Conservation (phyloP, 805 yeast genomes). For the Schizosaccharomyces osmophilus region DNA sequence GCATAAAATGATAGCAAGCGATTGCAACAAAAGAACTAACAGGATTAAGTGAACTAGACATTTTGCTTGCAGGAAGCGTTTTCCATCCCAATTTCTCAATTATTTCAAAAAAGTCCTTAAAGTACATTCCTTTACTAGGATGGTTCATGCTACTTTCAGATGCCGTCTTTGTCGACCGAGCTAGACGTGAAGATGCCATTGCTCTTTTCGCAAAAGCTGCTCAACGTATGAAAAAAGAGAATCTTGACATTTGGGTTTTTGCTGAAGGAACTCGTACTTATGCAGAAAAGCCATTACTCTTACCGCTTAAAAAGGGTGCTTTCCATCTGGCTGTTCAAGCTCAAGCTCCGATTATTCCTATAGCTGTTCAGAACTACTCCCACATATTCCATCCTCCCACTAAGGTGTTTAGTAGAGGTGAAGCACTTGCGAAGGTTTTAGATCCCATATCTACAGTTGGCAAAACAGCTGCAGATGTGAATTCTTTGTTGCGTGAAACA, state of each 20-base stretch:
- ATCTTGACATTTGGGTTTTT: conserved; percentile 66
- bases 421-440: conserved; percentile 40
- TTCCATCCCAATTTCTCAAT: conserved; percentile 80
- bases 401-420: conserved; percentile 51
- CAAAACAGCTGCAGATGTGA: conserved; percentile 46
- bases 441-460: conserved; percentile 57
- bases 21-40: neutral
- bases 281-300: conserved; percentile 35
- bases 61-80: conserved; percentile 51
- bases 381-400: conserved; percentile 36
- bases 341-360: conserved; percentile 67
- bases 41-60: conserved; percentile 31
- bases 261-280: conserved; percentile 96
- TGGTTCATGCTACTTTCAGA: conserved; percentile 87
- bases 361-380: conserved; percentile 69
- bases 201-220: conserved; percentile 51
- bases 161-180: conserved; percentile 72
- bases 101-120: conserved; percentile 69
- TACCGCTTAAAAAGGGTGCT: conserved; percentile 92
- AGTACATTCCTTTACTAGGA: conserved; percentile 73
- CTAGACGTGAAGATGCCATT: conserved; percentile 50
- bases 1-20: neutral
- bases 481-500: conserved; percentile 29
- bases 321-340: conserved; percentile 93
- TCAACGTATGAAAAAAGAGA: conserved; percentile 29